phyloP scores from a whole-genome alignment of 345 rosid species.

The Cardamine occulta region DNA sequence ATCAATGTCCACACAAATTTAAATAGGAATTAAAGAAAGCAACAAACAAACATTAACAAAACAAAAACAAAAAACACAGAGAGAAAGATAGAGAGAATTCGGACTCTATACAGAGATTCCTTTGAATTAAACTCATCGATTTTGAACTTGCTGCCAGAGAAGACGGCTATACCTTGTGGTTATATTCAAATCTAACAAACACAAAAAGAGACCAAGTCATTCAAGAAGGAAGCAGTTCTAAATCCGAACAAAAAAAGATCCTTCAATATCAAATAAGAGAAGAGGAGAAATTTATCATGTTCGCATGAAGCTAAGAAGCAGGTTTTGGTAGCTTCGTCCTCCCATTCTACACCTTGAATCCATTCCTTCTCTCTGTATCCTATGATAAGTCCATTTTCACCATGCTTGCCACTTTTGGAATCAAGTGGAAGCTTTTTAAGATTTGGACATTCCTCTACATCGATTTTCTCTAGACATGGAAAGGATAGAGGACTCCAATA shows the following conservation, averaged over 20 bases:
- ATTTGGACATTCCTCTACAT: accelerated
- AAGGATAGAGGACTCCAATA: constrained; percentile 23
- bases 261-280: background rate
- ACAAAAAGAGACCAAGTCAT: too few relatives aligned
- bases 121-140: too few relatives aligned
- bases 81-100: background rate
- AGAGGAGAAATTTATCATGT: background rate
- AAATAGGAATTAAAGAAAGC: too few relatives aligned
- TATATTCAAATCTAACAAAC: too few relatives aligned
- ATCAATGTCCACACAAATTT: too few relatives aligned
- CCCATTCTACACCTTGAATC: constrained; percentile 13
- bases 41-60: too few relatives aligned
- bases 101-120: background rate
- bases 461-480: background rate
- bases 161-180: too few relatives aligned
- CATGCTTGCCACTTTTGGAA: constrained; percentile 23
- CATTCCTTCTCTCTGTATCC: background rate
- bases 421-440: constrained; percentile 29
- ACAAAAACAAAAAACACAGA: background rate
- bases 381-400: background rate
- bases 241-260: too few relatives aligned
- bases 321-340: constrained; percentile 13
- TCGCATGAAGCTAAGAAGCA: background rate
- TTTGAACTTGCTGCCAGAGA: too few relatives aligned
- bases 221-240: too few relatives aligned